Evolutionary conservation across 305 asterid genomes (phyloP).

Genomic region (Fraxinus xanthoxyloides): DNA sequence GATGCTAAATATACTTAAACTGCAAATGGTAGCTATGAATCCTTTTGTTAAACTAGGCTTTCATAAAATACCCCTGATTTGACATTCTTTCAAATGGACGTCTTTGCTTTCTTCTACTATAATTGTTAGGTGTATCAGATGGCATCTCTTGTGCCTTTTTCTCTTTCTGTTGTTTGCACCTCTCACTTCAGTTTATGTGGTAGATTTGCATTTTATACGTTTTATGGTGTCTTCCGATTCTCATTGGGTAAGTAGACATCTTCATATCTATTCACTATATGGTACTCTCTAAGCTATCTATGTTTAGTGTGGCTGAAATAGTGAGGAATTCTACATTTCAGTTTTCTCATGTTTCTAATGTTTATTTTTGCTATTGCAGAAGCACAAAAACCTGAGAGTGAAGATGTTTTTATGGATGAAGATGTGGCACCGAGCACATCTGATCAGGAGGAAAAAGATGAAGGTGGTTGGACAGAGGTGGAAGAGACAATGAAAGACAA

Average conservation of each 20-base stretch:
- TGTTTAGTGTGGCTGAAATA: conserved; percentile 5
- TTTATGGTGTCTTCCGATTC: neutral
- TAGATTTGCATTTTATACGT: conserved; percentile 5
- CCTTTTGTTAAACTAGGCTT: neutral
- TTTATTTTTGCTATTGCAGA: conserved; percentile 40
- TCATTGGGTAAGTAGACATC: neutral
- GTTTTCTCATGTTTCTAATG: conserved; percentile 5
- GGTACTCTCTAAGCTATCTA: neutral
- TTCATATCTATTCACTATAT: neutral
- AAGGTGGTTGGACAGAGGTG: conserved; percentile 60
- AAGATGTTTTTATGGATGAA: conserved; percentile 97
- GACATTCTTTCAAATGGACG: neutral
- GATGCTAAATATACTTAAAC: neutral
- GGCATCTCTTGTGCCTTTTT: neutral
- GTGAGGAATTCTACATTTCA: conserved; percentile 1
- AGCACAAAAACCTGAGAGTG: conserved; percentile 56
- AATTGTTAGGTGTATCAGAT: neutral
- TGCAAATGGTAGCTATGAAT: neutral
- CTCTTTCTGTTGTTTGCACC: conserved; percentile 2
- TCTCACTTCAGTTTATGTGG: neutral
- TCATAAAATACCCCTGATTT: neutral
- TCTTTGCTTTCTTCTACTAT: neutral
- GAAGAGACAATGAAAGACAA: conserved; percentile 54
- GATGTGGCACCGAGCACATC: conserved; percentile 51
- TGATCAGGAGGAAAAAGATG: conserved; percentile 53